Conservation (phyloP, 345 rosid species). For the Ceriops tagal region DNA sequence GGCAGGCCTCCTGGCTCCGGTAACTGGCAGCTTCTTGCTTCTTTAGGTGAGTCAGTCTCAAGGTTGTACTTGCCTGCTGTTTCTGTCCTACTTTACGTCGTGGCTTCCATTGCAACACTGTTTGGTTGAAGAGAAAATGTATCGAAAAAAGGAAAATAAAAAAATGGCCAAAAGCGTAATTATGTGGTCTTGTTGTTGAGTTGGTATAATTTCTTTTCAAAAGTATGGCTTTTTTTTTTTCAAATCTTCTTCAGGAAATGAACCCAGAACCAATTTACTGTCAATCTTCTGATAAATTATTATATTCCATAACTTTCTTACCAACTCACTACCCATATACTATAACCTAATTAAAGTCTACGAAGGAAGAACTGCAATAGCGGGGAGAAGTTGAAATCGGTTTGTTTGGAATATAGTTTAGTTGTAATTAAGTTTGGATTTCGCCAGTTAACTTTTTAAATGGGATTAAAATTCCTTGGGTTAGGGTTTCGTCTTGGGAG, state of each 20-base stretch:
- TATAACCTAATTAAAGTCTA: neutral
- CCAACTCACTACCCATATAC: neutral
- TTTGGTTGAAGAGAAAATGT: neutral
- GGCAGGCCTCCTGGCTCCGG: constrained; percentile 56
- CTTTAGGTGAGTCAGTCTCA: constrained; percentile 41
- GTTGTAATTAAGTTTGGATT: too few species aligned
- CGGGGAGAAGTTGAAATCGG: too few species aligned
- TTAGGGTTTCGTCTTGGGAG: too few species aligned
- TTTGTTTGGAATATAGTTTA: too few species aligned
- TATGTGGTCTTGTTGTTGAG: neutral
- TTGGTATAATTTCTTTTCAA: neutral
- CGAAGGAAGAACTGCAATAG: neutral
- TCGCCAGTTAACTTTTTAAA: too few species aligned
- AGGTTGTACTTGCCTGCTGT: neutral
- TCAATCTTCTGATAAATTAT: neutral
- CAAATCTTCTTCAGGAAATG: neutral
- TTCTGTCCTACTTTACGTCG: neutral
- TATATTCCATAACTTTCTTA: neutral
- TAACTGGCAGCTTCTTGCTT: constrained; percentile 60
- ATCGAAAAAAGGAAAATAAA: neutral
- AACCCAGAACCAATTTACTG: neutral
- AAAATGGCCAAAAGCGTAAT: neutral
- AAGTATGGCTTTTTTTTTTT: neutral
- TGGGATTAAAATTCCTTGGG: too few species aligned
- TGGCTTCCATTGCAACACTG: constrained; percentile 1